Conservation (phyloP, 257 asterid genomes). For the Fraxinus cuspidata region DNA sequence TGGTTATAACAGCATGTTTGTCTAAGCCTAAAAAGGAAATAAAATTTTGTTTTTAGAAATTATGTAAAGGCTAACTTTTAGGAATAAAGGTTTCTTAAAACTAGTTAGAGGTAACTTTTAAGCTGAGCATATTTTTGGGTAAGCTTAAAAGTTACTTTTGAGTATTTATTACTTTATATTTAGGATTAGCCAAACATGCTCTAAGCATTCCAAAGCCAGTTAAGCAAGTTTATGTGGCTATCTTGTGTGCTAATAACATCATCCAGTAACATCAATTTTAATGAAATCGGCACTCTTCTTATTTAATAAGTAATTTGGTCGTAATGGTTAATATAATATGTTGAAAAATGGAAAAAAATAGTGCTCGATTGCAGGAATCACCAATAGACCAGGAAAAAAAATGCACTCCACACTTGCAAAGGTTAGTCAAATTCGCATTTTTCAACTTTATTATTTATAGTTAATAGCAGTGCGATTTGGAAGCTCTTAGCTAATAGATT, state of each 20-base stretch:
- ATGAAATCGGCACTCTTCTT: not conserved
- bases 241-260: not conserved
- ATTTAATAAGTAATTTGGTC: not conserved
- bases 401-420: not conserved
- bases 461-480: not conserved
- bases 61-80: not conserved
- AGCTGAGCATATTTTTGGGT: not conserved
- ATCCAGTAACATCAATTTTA: not conserved
- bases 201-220: not conserved
- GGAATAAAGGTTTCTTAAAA: not conserved
- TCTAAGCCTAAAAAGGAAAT: not conserved
- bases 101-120: not conserved
- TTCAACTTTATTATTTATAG: not conserved
- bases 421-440: not conserved
- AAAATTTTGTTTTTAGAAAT: slow-evolving; percentile 10
- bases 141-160: not conserved
- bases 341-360: not conserved
- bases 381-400: not conserved
- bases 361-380: not conserved
- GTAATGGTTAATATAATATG: not conserved
- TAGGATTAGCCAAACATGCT: not conserved
- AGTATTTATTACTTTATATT: not conserved
- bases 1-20: slow-evolving; percentile 7
- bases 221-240: not conserved
- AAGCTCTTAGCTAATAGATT: not conserved